Percentiles rank a stretch among this genome's conserved stretches.
Conservation (phyloP, 139 green algal species). For the Ettlia oleoabundans region DNA sequence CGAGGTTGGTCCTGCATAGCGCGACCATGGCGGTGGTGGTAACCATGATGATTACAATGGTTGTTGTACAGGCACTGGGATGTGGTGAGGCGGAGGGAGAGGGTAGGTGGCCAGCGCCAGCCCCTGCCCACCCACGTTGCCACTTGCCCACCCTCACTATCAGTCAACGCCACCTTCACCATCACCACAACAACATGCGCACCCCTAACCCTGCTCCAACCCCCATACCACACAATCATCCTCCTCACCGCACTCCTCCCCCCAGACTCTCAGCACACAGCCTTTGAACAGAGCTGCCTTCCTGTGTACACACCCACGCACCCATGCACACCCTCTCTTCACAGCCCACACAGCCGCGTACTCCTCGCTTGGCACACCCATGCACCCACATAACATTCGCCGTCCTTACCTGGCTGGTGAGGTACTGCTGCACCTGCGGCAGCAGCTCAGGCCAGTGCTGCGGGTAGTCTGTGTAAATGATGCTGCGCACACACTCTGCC, state of each 20-base stretch:
- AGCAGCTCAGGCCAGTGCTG: conserved; percentile 86
- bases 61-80: neutral
- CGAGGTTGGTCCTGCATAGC: conserved; percentile 66
- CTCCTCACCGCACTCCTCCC: too few species aligned
- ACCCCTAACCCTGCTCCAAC: neutral
- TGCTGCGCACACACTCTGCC: conserved; percentile 81
- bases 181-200: neutral
- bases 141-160: too few species aligned
- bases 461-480: conserved; percentile 90
- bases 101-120: too few species aligned
- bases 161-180: too few species aligned
- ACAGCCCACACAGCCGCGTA: neutral
- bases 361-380: neutral
- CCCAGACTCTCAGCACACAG: too few species aligned
- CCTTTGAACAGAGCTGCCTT: too few species aligned
- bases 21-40: neutral
- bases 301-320: too few species aligned
- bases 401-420: conserved; percentile 58
- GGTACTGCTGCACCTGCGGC: conserved; percentile 50
- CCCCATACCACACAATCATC: neutral
- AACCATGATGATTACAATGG: neutral
- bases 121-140: too few species aligned
- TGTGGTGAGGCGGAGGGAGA: too few species aligned
- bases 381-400: neutral
- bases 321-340: neutral